Base-by-base conservation (phyloP, 1,284 basidiomycete genomes). In the Takashimella tepidaria region DNA sequence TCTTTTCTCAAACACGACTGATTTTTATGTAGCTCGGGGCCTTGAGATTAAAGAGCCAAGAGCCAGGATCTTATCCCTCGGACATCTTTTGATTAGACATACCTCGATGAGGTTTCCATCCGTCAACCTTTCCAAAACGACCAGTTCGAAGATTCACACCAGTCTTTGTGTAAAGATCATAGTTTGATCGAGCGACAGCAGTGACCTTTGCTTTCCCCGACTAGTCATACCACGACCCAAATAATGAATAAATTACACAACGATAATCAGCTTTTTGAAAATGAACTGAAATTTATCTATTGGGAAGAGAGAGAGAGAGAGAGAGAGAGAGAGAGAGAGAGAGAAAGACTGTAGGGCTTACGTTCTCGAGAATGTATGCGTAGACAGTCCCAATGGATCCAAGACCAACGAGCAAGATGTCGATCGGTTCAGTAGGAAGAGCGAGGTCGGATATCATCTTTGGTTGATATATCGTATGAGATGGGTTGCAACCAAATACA, bases 171-270 rank as follows among this genome's bases (percentile, higher is more conserved):
- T 85, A 80, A 2, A 79, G 74, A 22, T 81, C 78, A 64, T 83
- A 87, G 63, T 89, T 89, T 50, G 85, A 83, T 49, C 88, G 75
- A 1, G 87, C 87, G 4, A 89, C 84, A 11, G 80, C 84, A 0
- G 87, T 89, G 10, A 90, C 83, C n/a, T 81, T 76, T 1, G 81
- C 84, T 26, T 78, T 76, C 5, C 84, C 84, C 52, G 82, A 82
- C 52, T 73, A 27, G 16, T 41, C 21, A 19, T 5, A n/a, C n/a
- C n/a, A n/a, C n/a, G n/a, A n/a, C n/a, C n/a, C n/a, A n/a, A n/a
- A n/a, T n/a, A n/a, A n/a, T n/a, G n/a, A n/a, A n/a, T n/a, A n/a
- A n/a, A n/a, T n/a, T n/a, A n/a, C n/a, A n/a, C n/a, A n/a, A n/a
- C n/a, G n/a, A n/a, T n/a, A n/a, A n/a, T n/a, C n/a, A n/a, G n/a